Evolutionary conservation across 352 stramenopile species (phyloP), one percentile per base, ranked within the genome.

Genomic region (Thraustochytrium sp.): DNA sequence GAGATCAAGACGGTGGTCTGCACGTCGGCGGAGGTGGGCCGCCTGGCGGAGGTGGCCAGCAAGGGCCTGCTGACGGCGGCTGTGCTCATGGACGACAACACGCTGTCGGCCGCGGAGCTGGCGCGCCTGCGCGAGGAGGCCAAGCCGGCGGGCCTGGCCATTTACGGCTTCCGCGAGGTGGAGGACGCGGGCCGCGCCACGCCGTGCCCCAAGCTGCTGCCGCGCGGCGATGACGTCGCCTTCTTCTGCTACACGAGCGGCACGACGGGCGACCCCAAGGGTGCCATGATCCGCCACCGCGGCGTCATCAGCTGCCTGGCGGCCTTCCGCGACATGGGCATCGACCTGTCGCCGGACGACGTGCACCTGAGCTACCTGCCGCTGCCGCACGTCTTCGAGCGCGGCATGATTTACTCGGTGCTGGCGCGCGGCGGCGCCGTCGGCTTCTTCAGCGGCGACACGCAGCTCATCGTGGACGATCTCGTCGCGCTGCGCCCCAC

Each of bases 351-450:
- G 8, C 65, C 86, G 8, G 88, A 88, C 23, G 94, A 96, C 82
- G 89, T 96, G 26, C 94, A 98, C 86, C 87, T 99, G 42, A 97
- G 92, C 4, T 98, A 98, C 86, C 88, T 99, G 56, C 96, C 96
- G 23, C 87, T 98, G 23, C 92, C 95, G 2, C 96, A 99, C 87
- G 97, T 98, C 77, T 97, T 97, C 82, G 96, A 99, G 89, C 90
- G 95, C 16, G 89, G 92, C 8, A 90, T 98, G 26, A 88, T 93
- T n/a, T 84, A 85, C 23, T 88, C 89, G 55, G 86, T 95, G 18
- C 88, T 97, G 26, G 86, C 87, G 5, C 80, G 85, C 8, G 95
- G 95, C 2, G 92, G 88, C 18, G 90, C 89, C 42, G 90, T 98
- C 31, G 95, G 93, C 0, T 98, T 98, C 86, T 98, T 91, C 46